Base-by-base conservation (phyloP, 495 filamentous ascomycete genomes). In the Hypoxylon fragiforme region DNA sequence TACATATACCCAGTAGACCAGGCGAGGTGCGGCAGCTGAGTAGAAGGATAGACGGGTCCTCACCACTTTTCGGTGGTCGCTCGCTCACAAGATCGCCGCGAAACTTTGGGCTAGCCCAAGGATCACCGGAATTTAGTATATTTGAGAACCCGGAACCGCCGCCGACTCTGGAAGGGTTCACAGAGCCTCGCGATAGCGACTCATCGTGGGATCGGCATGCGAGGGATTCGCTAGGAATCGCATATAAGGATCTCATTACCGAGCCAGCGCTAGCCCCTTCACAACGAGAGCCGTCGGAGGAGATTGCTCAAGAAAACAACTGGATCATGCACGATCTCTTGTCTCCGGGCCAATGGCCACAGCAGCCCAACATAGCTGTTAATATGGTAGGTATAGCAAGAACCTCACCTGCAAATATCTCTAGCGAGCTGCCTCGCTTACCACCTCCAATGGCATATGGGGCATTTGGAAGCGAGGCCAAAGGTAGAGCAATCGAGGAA, bases 161-260 rank as follows among this genome's bases (percentile, higher is more conserved):
- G 30, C 62, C 40, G 30, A 37, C 7, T 18, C 2, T 44, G 35
- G 39, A 42, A 11, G 57, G 39, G 20, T 32, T 15, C 21, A 42
- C 19, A 12, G 15, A 36, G 24, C 42, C 28, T 30, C 37, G 21
- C 3, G 36, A 54, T 21, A 42, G 49, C 38, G 54, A 61, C 13
- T 20, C 43, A 3, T 54, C 59, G 26, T 62, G 64, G 62, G 62
- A 63, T 40, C 54, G 35, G 19, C 12, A 44, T 12, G 49, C 50
- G 11, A 57, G 56, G 20, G 64, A 67, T 41, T 65, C 65, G 7
- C 52, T 71, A 2, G 67, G 67, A 5, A 70, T 74, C 21, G 62
- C 62, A n/a, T 73, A 70, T 41, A 54, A 56, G 30, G 68, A 72
- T 11, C 52, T 68, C 7, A 31, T 61, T 7, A 57, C 49, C 21